These are phyloP conservation scores for Xylariaceae sp. DNA, from an alignment of 2,329 filamentous ascomycete species.

Conservation along the genomic window DNA sequence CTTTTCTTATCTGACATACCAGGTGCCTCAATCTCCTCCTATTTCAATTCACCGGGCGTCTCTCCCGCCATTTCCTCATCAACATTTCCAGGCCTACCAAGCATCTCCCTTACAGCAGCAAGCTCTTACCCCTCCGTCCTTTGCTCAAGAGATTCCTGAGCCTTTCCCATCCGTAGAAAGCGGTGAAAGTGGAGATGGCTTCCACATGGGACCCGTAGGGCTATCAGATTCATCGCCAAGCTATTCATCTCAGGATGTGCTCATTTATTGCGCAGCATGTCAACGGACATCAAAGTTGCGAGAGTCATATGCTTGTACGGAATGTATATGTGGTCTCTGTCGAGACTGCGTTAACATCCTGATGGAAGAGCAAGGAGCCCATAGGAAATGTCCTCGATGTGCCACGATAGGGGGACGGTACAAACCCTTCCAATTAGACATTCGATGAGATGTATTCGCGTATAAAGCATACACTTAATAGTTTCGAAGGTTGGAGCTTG, in stretches of 20 bases:
- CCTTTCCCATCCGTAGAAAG: conserved; percentile 91
- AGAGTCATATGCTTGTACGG: conserved; percentile 91
- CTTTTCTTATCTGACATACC: conserved; percentile 54
- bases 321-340: conserved; percentile 94
- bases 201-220: conserved; percentile 71
- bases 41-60: conserved; percentile 69
- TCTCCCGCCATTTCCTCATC: conserved; percentile 66
- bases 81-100: conserved; percentile 75
- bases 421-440: conserved; percentile 85
- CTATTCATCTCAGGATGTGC: conserved; percentile 76
- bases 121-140: conserved; percentile 82
- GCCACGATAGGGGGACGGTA: conserved; percentile 80
- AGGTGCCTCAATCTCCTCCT: conserved; percentile 71
- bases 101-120: conserved; percentile 92
- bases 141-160: conserved; percentile 71
- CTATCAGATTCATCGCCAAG: conserved; percentile 74
- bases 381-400: conserved; percentile 80
- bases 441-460: conserved; percentile 61
- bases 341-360: conserved; percentile 84
- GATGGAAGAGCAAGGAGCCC: conserved; percentile 76
- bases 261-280: conserved; percentile 93
- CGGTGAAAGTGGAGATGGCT: conserved; percentile 73
- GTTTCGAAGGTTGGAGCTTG: neutral
- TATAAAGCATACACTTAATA: neutral
- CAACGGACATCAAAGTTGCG: conserved; percentile 77